Base-by-base conservation (phyloP, 768 basidiomycete genomes). In the Pleurotus eryngii region DNA sequence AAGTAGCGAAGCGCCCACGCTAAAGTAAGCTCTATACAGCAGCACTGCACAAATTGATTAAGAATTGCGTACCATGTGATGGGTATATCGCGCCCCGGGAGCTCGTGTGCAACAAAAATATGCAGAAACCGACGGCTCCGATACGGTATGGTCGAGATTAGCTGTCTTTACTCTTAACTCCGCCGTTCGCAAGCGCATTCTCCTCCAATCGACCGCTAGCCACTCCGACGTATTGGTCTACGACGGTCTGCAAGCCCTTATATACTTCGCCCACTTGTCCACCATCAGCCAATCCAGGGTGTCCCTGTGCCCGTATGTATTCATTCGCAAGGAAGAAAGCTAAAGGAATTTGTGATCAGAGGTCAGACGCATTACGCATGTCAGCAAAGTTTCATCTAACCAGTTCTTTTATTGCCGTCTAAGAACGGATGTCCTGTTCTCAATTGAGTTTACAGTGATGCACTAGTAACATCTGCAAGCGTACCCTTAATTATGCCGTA, bases 281-380 rank as follows among this genome's bases (percentile, higher is more conserved):
- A 17, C 30, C 57, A 56, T 70, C 69, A 1, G 62, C 58, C 2
- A 70, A 54, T 5, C 70, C 70, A 5, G 72, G 69, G 11, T 70
- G 42, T 7, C 68, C 71, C 58, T 65, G 66, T 1, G 69, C 70
- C 35, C 70, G 68, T 30, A 69, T 27, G 51, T 68, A 72, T 55
- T 70, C 69, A 48, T 72, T 70, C 2, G 66, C 70, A 3, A 72
- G 56, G 57, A 70, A 73, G 58, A 72, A 72, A 15, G 67, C 70
- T 71, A 43, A 35, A 6, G 38, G 4, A 58, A 49, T n/a, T 4
- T n/a, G n/a, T n/a, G 8, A 2, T 49, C 47, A 49, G 20, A 20
- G 47, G 47, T 24, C n/a, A 27, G 12, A 24, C 22, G 7, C 47
- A 15, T 17, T 8, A 20, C 22, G 22, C 24, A 18, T 49, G 47